These are phyloP conservation scores for Verbascum thapsus DNA, from an alignment of 257 asterid genomes.

Conservation along the genomic window DNA sequence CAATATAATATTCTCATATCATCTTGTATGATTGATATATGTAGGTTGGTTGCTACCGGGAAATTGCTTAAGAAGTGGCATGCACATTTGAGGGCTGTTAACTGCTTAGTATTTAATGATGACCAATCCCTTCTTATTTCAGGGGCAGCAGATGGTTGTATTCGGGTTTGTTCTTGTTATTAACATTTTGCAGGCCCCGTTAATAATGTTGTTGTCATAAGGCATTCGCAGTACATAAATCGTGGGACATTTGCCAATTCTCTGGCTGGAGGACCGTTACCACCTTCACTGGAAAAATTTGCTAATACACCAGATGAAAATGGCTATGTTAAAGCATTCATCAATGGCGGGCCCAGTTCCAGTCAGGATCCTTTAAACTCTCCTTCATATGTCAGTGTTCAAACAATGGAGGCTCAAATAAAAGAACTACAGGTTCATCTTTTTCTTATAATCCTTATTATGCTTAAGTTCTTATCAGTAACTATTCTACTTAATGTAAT, in stretches of 20 bases:
- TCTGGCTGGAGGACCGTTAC: slow-evolving; percentile 46
- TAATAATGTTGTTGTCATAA: slow-evolving; percentile 63
- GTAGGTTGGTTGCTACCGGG: slow-evolving; percentile 87
- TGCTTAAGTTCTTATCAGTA: slow-evolving; percentile 12
- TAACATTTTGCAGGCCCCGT: slow-evolving; percentile 62
- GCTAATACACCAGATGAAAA: slow-evolving; percentile 54
- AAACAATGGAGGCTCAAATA: slow-evolving; percentile 73
- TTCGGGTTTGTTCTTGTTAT: slow-evolving; percentile 83
- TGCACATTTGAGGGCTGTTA: slow-evolving; percentile 84
- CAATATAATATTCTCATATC: not conserved
- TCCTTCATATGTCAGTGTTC: slow-evolving; percentile 49
- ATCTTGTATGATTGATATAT: slow-evolving; percentile 18
- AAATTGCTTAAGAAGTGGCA: slow-evolving; percentile 90
- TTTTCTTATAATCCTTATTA: slow-evolving; percentile 6
- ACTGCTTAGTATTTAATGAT: slow-evolving; percentile 72
- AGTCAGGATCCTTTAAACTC: slow-evolving; percentile 41
- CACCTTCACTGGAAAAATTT: slow-evolving; percentile 70
- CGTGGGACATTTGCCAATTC: slow-evolving; percentile 41
- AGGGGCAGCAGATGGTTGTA: slow-evolving; percentile 89
- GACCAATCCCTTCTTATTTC: slow-evolving; percentile 89
- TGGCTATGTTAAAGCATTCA: slow-evolving; percentile 43
- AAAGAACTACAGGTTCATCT: slow-evolving; percentile 71
- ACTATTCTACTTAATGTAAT: not conserved
- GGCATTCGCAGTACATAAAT: slow-evolving; percentile 50
- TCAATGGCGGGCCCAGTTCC: slow-evolving; percentile 43